Evolutionary conservation across 495 filamentous ascomycete genomes (phyloP).

Genomic region (Aspergillus homomorphus): DNA sequence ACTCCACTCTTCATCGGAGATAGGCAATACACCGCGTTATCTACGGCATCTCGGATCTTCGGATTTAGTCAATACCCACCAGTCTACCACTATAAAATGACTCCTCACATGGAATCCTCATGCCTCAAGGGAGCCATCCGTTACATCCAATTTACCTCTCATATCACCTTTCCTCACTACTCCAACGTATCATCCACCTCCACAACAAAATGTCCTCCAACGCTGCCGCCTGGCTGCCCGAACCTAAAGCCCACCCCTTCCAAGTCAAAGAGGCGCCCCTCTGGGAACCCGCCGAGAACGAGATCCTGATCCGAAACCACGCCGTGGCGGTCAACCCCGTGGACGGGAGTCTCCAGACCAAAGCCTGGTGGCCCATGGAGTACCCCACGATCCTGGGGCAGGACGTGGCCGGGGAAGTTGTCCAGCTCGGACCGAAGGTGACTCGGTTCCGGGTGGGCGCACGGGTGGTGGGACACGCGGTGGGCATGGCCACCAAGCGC

Average conservation of each 20-base stretch:
- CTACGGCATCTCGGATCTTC: too few species aligned
- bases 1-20: too few species aligned
- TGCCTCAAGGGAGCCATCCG: too few species aligned
- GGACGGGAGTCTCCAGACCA: constrained; percentile 27
- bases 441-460: constrained; percentile 28
- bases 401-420: constrained; percentile 42
- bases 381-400: constrained; percentile 40
- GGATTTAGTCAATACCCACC: neutral
- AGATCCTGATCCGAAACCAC: constrained; percentile 35
- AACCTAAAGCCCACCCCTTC: constrained; percentile 28
- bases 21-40: too few species aligned
- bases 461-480: constrained; percentile 24
- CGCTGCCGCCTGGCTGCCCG: constrained; percentile 35
- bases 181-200: neutral
- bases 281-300: constrained; percentile 26
- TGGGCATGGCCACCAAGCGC: constrained; percentile 16
- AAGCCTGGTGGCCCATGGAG: constrained; percentile 6
- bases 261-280: constrained; percentile 34
- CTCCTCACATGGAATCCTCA: too few species aligned
- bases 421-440: constrained; percentile 30
- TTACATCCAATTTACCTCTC: too few species aligned
- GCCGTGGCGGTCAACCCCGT: constrained; percentile 46
- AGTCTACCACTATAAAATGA: too few species aligned
- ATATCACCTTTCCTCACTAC: too few species aligned
- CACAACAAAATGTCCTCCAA: constrained; percentile 22